Base-by-base conservation (phyloP, 2,329 filamentous ascomycete genomes). In the Aspergillus fumigatiaffinis region DNA sequence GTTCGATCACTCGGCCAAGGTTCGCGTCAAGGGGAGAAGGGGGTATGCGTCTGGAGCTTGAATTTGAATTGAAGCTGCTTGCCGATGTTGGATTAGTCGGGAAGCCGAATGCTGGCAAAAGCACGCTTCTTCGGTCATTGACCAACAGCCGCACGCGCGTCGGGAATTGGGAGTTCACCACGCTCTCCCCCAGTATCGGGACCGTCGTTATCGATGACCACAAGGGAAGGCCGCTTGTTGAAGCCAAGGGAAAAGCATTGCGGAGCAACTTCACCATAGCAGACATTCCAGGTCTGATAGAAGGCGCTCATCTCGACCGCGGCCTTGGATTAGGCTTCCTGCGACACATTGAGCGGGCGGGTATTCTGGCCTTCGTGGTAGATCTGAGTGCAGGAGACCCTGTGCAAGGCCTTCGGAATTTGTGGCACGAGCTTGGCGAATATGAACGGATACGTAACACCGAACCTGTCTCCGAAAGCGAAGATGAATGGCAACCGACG, bases 141-240 rank as follows among this genome's bases (percentile, higher is more conserved):
- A 96, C 88, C 66, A 92, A 92, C 72, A 95, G 90, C 71, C 88
- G 92, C 58, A 91, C 94, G 1, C 85, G 94, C 42, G 87, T 99
- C 4, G 94, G 94, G 44, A 87, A 90, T 71, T 99, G 94, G 94
- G 93, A 92, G 9, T 99, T 99, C 73, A 99, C 94, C 3, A 99
- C 94, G 0, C 81, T 99, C 8, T 88, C 92, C 65, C 94, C 94
- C 2, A 97, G 96, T 65, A 95, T 99, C 54, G 94, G 94, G 52
- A 99, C 94, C 0, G 91, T 99, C 6, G 88, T 97, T 14, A 83
- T 99, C 10, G 94, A 99, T 73, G 85, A 92, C 71, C 85, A 94
- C 77, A 87, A 86, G 57, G 91, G 92, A 2, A 85, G 90, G 0
- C 91, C 92, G 1, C 60, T 76, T 5, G 71, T 85, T 38, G 73